phyloP scores from a whole-genome alignment of 345 rosid species.

The Conringia planisiliqua region DNA sequence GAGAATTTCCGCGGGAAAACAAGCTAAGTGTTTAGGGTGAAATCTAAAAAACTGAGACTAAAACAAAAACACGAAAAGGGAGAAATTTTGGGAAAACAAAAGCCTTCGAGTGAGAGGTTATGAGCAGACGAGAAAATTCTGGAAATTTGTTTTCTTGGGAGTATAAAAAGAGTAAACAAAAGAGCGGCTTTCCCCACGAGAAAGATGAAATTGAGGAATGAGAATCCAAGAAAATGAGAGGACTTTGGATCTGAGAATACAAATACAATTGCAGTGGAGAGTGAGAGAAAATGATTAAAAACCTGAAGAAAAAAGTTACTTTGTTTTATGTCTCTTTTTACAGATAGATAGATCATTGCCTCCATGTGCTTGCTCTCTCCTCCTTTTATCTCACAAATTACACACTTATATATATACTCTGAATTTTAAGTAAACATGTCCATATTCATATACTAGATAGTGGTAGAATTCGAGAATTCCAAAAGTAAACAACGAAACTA shows the following conservation, averaged over 20 bases:
- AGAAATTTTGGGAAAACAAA: not conserved
- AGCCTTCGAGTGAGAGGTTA: not conserved
- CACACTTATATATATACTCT: not conserved
- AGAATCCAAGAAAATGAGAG: constrained; percentile 45
- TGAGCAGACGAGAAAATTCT: constrained; percentile 18
- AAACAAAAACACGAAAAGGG: not conserved
- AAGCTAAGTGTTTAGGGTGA: not conserved
- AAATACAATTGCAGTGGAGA: not conserved
- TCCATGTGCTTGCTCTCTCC: constrained; percentile 16
- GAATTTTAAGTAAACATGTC: not conserved
- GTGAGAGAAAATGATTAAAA: not conserved
- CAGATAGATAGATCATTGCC: constrained; percentile 27
- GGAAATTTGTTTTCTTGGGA: constrained; percentile 29
- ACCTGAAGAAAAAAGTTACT: not conserved
- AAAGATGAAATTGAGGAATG: constrained; percentile 15
- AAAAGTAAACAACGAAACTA: not conserved
- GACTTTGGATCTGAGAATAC: constrained; percentile 39
- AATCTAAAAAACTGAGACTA: not conserved
- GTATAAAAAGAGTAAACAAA: constrained; percentile 4
- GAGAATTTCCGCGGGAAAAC: constrained; percentile 20
- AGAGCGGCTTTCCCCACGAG: not conserved
- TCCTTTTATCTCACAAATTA: not conserved
- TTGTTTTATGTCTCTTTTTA: constrained; percentile 10
- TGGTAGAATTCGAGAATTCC: not conserved
- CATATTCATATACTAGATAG: not conserved